Evolutionary conservation across 495 filamentous ascomycete species (phyloP).

Genomic region (Collariella sp.): DNA sequence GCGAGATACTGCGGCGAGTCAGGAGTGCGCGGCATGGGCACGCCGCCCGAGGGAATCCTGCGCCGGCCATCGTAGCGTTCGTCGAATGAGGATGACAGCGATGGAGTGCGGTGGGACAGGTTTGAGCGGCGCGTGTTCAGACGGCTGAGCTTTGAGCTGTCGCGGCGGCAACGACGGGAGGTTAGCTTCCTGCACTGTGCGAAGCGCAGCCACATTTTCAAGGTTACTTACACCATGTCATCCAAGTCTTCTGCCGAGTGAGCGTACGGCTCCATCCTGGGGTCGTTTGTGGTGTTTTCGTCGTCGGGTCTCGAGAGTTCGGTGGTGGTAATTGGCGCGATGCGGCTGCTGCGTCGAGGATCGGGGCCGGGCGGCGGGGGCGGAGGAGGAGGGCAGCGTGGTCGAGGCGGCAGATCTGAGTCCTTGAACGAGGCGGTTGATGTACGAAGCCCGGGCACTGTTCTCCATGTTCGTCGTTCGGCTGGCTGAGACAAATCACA

Average conservation of each 20-base stretch:
- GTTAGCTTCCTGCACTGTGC: background rate
- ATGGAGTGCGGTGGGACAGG: slow-evolving; percentile 1
- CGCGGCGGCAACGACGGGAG: too few relatives aligned
- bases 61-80: slow-evolving; percentile 8
- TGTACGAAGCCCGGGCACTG: too few relatives aligned
- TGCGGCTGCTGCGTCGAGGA: too few relatives aligned
- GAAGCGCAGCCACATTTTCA: background rate
- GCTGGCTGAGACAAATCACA: background rate
- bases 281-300: background rate
- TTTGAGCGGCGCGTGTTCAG: slow-evolving; percentile 4
- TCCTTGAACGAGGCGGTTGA: too few relatives aligned
- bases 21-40: slow-evolving; percentile 4
- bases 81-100: slow-evolving; percentile 5
- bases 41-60: background rate
- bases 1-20: slow-evolving; percentile 5
- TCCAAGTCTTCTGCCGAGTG: slow-evolving; percentile 7
- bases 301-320: background rate
- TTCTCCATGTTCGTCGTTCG: background rate
- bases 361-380: too few relatives aligned
- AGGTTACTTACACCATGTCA: slow-evolving; percentile 15
- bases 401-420: too few relatives aligned
- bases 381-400: too few relatives aligned
- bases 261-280: slow-evolving; percentile 5
- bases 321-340: background rate
- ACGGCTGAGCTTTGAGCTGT: slow-evolving; percentile 11